Evolutionary conservation across 768 basidiomycete genomes (phyloP), one percentile per base, ranked within the genome.

Genomic region (Termitomyces sp.): DNA sequence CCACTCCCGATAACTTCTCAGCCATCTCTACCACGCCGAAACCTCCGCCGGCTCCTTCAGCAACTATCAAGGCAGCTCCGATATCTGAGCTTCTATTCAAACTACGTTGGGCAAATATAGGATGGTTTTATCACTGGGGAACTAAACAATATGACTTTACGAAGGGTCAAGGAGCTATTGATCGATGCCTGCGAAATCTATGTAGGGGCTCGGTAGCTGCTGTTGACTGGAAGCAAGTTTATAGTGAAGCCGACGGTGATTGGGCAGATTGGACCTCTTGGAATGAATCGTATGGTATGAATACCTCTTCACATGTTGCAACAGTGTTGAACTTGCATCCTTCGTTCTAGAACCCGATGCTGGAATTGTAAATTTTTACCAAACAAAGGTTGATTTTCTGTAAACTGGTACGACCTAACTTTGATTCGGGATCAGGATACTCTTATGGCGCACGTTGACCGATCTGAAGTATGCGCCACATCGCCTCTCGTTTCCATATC

Each of bases 381-480:
- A 94, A 69, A 80, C 79, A 44, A 89, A 86, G 70, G 85, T 81
- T 32, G 40, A 64, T 23, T 16, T 39, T 3, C 21, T 50, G 19
- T 28, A 2, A 27, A 16, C 27, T 28, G 25, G 14, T 47, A n/a
- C 25, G 16, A 34, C 16, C 8, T 25, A 34, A 52, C 19, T 47
- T 34, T 19, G 49, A 54, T 28, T 45, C 14, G 49, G 55, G 3
- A 14, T n/a, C 58, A 86, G 81, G 94, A 98, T 60, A 91, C 94
- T 0, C 81, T 99, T 19, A 98, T 98, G 89, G 96, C 84, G 0
- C 96, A 99, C 68, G 92, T 97, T n/a, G 96, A 99, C 70, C 89
- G 91, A 19, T 94, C 95, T 21, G 96, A 99, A 72, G 79, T 96
- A 9, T 96, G 94, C 63, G 85, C 92, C 2, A 91, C 91, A 5